Evolutionary conservation across 768 basidiomycete species (phyloP), one percentile per base, ranked within the genome.

Genomic region (Lentinula boryana): DNA sequence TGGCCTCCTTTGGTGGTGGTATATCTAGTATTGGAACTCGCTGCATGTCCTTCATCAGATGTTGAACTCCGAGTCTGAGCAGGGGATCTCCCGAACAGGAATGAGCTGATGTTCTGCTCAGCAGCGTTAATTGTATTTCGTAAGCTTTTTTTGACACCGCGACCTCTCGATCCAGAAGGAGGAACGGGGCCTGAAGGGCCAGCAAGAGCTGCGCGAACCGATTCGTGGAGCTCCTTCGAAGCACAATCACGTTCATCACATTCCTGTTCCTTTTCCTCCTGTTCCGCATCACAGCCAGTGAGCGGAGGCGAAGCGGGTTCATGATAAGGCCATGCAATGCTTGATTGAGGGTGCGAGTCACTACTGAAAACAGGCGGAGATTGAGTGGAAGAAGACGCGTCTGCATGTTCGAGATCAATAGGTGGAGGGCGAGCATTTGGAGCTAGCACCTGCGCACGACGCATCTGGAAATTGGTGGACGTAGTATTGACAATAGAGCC

Each of bases 101-200:
- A 80, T 5, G 84, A 78, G 62, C 76, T 84, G 4, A 86, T 84
- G 67, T 86, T 87, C 58, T 86, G 84, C 67, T 90, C 88, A 10
- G 89, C 88, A 38, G 82, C 85, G 59, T 78, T 83, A 49, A 91
- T 70, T 13, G 88, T 89, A 61, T 81, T 88, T 53, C 89, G 80
- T 55, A 90, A 65, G 64, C 82, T 85, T 63, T 84, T 77, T 70
- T 82, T 88, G 40, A 86, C 84, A 65, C 81, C 86, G 64, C 86
- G 73, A 31, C 84, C 85, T 60, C 84, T 74, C 43, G 70, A 76
- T 62, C 80, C 84, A 46, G 21, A 16, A 33, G 18, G 18, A 3
- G 12, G 33, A 40, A 15, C 23, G 8, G 49, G 16, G 12, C 27
- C 12, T 16, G 60, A 52, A 18, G 46, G 31, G 21, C 44, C 63